Evolutionary conservation across 1,139 yeast genomes (phyloP), one percentile per base, ranked within the genome.

Genomic region (Meyerozyma elateridarum): DNA sequence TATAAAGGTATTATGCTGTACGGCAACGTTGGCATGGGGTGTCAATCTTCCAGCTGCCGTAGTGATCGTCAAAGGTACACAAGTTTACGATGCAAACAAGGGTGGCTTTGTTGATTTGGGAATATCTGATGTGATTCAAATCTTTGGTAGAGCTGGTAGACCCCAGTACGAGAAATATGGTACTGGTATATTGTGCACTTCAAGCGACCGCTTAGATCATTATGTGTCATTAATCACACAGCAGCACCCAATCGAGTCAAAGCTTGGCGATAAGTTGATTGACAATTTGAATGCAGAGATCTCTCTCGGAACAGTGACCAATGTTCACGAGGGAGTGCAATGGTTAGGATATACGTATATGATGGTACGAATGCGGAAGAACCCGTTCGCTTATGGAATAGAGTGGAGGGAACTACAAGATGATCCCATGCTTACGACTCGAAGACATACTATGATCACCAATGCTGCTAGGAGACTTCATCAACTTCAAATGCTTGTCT

Each of bases 21-120:
- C 99, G 1, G 95, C 98, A 0, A 93, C 99, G 0, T 73, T 93
- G 37, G 99, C 99, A 0, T 93, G 99, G 99, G 99, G 99, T 73
- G 97, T 93, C 11, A 93, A 93, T 52, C 66, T 93, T 39, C 98
- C 99, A 2, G 98, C 98, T 6, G 97, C 96, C 3, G 95, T 89
- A 27, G 99, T 93, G 16, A 85, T 93, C 42, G 79, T 93, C 33
- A 89, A 91, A 51, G 98, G 99, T 1, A 93, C 99, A 0, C 96
- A 88, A 51, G 87, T 93, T 0, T 93, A 93, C 52, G 95, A 93
- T 55, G 76, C 98, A 0, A 87, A 89, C 51, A 85, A 83, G 36
- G 98, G 98, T 68, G 96, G 97, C 0, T 87, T 80, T 54, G 78
- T 82, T 3, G 98, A 93, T 51, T 67, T 93, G 34, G 96, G 97